These are phyloP conservation scores for Aspergillus cejpii DNA, from an alignment of 2,329 filamentous ascomycete genomes.

Conservation along the genomic window DNA sequence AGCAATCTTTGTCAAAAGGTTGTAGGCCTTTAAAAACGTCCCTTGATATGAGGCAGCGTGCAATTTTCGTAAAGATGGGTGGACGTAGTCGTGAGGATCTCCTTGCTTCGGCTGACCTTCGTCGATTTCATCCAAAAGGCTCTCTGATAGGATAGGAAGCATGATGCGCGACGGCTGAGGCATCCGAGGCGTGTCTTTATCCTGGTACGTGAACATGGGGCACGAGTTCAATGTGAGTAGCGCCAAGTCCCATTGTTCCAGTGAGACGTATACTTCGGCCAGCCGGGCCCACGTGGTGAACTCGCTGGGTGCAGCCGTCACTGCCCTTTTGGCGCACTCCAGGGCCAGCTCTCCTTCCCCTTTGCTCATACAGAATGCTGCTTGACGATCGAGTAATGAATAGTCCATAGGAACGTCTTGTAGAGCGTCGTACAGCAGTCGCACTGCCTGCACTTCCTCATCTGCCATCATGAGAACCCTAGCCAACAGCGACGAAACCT, in stretches of 20 bases:
- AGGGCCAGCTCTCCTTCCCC: conserved; percentile 79
- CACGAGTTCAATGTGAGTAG: conserved; percentile 94
- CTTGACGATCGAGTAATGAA: conserved; percentile 88
- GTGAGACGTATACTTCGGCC: conserved; percentile 84
- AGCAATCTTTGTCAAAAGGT: conserved; percentile 89
- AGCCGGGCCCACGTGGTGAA: conserved; percentile 94
- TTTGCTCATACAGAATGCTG: conserved; percentile 84
- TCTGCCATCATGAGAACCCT: conserved; percentile 90
- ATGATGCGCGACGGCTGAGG: conserved; percentile 84
- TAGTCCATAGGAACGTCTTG: conserved; percentile 97
- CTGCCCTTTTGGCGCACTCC: conserved; percentile 88
- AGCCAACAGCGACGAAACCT: conserved; percentile 86
- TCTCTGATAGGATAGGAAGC: conserved; percentile 80
- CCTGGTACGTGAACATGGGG: conserved; percentile 99
- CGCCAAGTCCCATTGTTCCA: conserved; percentile 96
- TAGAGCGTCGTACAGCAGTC: conserved; percentile 77
- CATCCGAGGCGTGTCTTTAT: conserved; percentile 93
- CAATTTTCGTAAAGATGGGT: conserved; percentile 76
- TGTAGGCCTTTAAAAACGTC: conserved; percentile 92
- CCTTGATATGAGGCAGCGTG: conserved; percentile 87
- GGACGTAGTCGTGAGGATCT: conserved; percentile 75
- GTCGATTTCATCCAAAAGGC: conserved; percentile 90
- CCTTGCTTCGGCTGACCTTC: conserved; percentile 69
- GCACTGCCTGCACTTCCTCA: conserved; percentile 92
- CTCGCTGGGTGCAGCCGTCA: conserved; percentile 90